Base-by-base conservation (phyloP, 495 filamentous ascomycete genomes). In the Schizothecium vesticola region DNA sequence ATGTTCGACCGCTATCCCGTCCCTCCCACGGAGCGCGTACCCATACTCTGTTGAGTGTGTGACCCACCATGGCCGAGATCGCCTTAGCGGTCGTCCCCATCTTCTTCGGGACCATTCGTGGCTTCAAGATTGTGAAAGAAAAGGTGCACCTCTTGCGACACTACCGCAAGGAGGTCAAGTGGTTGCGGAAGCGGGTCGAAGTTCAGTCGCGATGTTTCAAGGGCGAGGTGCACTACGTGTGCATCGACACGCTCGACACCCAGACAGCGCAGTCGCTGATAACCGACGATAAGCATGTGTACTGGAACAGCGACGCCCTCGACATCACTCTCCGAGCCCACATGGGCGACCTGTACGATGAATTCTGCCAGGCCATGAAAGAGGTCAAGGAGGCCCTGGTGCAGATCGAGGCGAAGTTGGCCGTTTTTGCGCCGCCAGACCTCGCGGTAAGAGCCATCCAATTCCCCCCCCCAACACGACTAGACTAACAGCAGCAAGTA, bases 31-130 rank as follows among this genome's bases (percentile, higher is more conserved):
- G 57, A 59, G 23, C 51, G 19, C 61, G 23, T 13, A 10, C n/a
- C 61, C 31, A 12, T 24, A 56, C 24, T 29, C 56, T 51, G 28
- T 36, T 11, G n/a, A n/a, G 33, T 19, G 21, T 33, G 29, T 33
- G 55, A 29, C 33, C 26, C 31, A 59, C 64, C 64, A 66, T 66
- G 64, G 64, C 64, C 16, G 64, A 66, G 64, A 25, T 66, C 22
- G 64, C 64, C n/a, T 12, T 66, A 3, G 64, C 56, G 6, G 31
- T 66, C 24, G 64, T 66, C 28, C 64, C 64, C 26, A 66, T 66
- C 2, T 59, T 66, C 56, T 60, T 66, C n/a, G 31, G 56, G n/a
- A 31, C 64, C 21, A 26, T 66, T 24, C 31, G 36, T 1, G 64
- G 64, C 26, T 66, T 66, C 23, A 29, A 21, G n/a, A 33, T 59